Base-by-base conservation (phyloP, 768 basidiomycete species). In the Austroboletus eburneus region DNA sequence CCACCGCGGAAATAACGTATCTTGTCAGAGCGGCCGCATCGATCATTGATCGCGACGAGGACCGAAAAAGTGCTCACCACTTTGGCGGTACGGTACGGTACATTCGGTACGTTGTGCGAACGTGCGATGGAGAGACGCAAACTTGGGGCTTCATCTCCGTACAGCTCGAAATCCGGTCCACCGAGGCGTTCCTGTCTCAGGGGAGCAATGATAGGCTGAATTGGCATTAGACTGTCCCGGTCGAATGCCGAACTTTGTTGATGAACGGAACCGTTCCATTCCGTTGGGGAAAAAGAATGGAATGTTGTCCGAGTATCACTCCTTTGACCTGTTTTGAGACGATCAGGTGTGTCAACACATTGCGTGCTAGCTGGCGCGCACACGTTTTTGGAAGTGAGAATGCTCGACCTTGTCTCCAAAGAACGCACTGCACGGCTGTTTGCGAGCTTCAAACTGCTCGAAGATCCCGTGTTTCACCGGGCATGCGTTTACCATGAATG, bases 151-250 rank as follows among this genome's bases (percentile, higher is more conserved):
- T 62, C 62, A 62, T 62, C 49, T 62, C 60, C 60, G 60, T 37
- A 53, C 22, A 38, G 44, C 42, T 49, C 60, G 62, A 52, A 43
- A 42, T 51, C 62, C 60, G 62, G 30, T 42, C 38, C 37, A 48
- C 60, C 61, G 60, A 62, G 60, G 60, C 38, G 56, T 62, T 62
- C 60, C 62, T 61, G 53, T 48, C 18, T 21, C 49, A 49, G 51
- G 57, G 49, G 52, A 16, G n/a, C n/a, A 10, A 40, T 18, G 37
- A 40, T 34, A 23, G 48, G 52, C 48, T 50, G 58, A 64, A 61
- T 52, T 48, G 58, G 61, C 51, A 55, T 63, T 51, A 39, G 40
- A 16, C 9, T 64, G 40, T 52, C 60, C 50, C 14, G 34, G 45
- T 61, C 32, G 35, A 47, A 43, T 35, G 39, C 32, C 25, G 27